Conservation (phyloP, 768 basidiomycete species). For the Pulveroboletus sp. region DNA sequence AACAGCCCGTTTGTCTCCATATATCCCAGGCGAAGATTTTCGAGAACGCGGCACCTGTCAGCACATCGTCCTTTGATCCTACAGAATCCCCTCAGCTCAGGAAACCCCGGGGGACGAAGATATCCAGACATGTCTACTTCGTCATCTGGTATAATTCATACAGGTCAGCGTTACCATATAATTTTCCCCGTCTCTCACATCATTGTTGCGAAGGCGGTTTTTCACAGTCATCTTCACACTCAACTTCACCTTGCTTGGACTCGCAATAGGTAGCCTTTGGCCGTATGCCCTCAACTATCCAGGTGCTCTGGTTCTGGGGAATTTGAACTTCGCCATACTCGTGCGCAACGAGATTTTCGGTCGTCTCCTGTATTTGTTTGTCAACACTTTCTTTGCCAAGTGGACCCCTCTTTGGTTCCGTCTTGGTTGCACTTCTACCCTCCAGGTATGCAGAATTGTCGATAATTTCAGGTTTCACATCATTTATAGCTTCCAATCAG, state of each 20-base stretch:
- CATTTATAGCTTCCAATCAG: conserved; percentile 29
- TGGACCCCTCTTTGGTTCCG: conserved; percentile 74
- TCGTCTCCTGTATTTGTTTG: conserved; percentile 61
- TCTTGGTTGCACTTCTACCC: conserved; percentile 66
- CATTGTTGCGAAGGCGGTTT: conserved; percentile 53
- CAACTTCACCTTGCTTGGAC: conserved; percentile 56
- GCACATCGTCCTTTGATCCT: conserved; percentile 33
- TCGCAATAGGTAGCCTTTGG: conserved; percentile 64
- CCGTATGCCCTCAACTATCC: conserved; percentile 64
- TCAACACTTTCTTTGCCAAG: conserved; percentile 77
- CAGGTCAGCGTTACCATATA: conserved; percentile 43
- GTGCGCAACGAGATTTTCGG: conserved; percentile 83
- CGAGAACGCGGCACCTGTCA: conserved; percentile 41
- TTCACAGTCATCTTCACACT: conserved; percentile 58
- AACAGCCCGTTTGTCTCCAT: conserved; percentile 32
- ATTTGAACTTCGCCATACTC: conserved; percentile 66
- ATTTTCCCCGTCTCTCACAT: conserved; percentile 40
- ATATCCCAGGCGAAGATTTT: conserved; percentile 32
- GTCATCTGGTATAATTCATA: no score
- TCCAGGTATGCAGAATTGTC: conserved; percentile 45
- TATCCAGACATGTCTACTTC: conserved; percentile 56
- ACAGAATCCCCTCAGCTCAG: no score
- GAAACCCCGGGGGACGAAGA: conserved; percentile 50
- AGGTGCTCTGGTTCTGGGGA: conserved; percentile 71
- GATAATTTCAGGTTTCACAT: background rate